Base-by-base conservation (phyloP, 73 alveolate genomes). In the Uronychia binucleata region DNA sequence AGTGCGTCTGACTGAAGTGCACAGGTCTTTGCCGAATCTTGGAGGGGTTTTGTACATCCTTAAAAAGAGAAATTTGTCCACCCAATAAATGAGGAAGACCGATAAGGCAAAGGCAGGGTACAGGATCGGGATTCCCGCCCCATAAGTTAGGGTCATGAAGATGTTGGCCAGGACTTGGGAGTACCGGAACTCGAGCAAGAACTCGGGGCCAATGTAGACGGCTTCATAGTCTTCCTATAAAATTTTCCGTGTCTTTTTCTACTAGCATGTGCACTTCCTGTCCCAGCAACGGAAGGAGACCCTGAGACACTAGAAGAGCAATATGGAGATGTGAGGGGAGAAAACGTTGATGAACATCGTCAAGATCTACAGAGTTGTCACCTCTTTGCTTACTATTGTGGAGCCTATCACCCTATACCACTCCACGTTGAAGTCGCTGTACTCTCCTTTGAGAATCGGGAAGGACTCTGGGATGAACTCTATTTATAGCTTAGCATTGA, bases 41-140 rank as follows among this genome's bases (percentile, higher is more conserved):
- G 91, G 91, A 34, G 94, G 94, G 34, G 8, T 75, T 59, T 57
- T 80, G 59, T 84, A 84, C 19, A 30, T 31, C 34, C 89, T 84
- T 11, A 88, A 58, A 75, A 88, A 27, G n/a, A 82, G 32, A 29
- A 90, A 59, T 57, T 92, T 84, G 60, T 92, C 97, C 34, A 91
- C 58, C 95, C 95, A 92, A 81, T 92, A 92, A 25, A 32, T 57
- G 30, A 92, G 33, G 57, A 92, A 84, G 58, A 90, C 32, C 11
- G 87, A 19, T 30, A 34, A 26, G 31, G 74, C 76, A 0, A 60
- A 79, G n/a, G 85, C 33, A 14, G 81, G 11, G 74, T 90, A 88
- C 34, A 92, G 83, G 0, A 92, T 58, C 26, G 97, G 97, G 31
- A 92, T 59, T 75, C 97, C 97, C 1, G 92, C 57, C 31, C 96